Evolutionary conservation across 2,329 filamentous ascomycete genomes (phyloP).

Genomic region (Scytalidium sp.): DNA sequence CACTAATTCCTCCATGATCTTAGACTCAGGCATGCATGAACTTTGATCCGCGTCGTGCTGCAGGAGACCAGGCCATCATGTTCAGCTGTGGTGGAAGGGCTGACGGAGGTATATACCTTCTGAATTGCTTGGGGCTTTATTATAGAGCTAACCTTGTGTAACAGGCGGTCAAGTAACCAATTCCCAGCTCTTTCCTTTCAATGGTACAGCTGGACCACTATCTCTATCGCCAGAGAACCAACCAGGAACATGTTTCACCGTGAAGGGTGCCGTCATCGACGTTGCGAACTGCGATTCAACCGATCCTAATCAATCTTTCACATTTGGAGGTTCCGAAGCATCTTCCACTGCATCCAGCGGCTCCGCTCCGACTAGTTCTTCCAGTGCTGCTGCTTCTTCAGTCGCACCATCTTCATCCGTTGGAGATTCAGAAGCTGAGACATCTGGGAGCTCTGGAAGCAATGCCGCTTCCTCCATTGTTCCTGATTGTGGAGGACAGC

Average conservation of each 20-base stretch:
- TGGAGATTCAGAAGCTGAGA: constrained; percentile 5
- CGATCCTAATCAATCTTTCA: constrained; percentile 42
- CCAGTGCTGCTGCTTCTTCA: neutral
- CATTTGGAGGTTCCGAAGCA: constrained; percentile 17
- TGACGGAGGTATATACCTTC: constrained; percentile 39
- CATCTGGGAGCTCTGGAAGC: neutral
- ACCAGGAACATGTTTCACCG: constrained; percentile 43
- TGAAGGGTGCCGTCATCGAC: constrained; percentile 40
- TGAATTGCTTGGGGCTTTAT: neutral
- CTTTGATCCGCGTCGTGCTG: constrained; percentile 49
- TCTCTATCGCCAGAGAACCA: constrained; percentile 43
- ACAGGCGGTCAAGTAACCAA: constrained; percentile 44
- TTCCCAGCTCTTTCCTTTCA: constrained; percentile 50
- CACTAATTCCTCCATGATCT: constrained; percentile 6
- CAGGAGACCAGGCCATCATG: constrained; percentile 48
- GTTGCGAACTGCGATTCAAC: constrained; percentile 39
- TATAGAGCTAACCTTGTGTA: constrained; percentile 5
- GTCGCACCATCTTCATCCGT: neutral
- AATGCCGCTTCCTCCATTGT: constrained; percentile 2
- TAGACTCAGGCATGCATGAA: constrained; percentile 57
- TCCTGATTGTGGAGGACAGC: neutral
- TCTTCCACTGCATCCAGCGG: constrained; percentile 1
- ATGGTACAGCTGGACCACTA: constrained; percentile 38
- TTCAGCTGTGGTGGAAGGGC: constrained; percentile 58
- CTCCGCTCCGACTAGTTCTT: neutral